Conservation (phyloP, 2,329 filamentous ascomycete genomes). For the Pezicula rhizophila region DNA sequence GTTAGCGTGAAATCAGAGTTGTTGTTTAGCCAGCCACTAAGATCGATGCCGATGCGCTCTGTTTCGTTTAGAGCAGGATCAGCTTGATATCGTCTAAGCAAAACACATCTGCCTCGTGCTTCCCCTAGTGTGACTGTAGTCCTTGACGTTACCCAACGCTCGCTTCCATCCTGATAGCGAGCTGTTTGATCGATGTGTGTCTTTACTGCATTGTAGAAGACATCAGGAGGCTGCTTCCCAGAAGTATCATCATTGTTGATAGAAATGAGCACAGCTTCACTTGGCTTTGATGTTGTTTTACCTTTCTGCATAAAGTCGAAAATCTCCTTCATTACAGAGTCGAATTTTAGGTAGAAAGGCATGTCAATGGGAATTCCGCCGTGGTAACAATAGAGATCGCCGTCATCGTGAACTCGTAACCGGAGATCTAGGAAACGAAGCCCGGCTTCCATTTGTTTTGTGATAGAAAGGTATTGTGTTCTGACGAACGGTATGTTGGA, state of each 20-base stretch:
- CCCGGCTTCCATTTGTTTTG: constrained; percentile 62
- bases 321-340: constrained; percentile 52
- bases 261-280: constrained; percentile 61
- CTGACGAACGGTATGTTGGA: constrained; percentile 61
- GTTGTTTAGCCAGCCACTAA: constrained; percentile 56
- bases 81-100: constrained; percentile 58
- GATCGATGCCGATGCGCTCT: constrained; percentile 30
- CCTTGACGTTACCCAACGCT: constrained; percentile 55
- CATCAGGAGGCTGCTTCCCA: constrained; percentile 48
- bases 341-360: constrained; percentile 54
- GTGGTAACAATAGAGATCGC: constrained; percentile 61
- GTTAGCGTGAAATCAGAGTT: constrained; percentile 49
- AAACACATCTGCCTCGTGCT: constrained; percentile 60
- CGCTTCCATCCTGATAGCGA: constrained; percentile 24
- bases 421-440: constrained; percentile 69
- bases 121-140: constrained; percentile 55
- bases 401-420: constrained; percentile 47
- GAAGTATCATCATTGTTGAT: constrained; percentile 63
- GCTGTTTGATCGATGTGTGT: constrained; percentile 46
- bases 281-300: constrained; percentile 38
- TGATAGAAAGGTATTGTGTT: constrained; percentile 59
- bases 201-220: constrained; percentile 37
- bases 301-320: constrained; percentile 49
- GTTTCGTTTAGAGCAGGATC: constrained; percentile 30
- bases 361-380: constrained; percentile 65